Percentiles rank a stretch among this genome's conserved stretches.
Conservation (phyloP, 2,329 filamentous ascomycete species). For the Fusarium tupiense region DNA sequence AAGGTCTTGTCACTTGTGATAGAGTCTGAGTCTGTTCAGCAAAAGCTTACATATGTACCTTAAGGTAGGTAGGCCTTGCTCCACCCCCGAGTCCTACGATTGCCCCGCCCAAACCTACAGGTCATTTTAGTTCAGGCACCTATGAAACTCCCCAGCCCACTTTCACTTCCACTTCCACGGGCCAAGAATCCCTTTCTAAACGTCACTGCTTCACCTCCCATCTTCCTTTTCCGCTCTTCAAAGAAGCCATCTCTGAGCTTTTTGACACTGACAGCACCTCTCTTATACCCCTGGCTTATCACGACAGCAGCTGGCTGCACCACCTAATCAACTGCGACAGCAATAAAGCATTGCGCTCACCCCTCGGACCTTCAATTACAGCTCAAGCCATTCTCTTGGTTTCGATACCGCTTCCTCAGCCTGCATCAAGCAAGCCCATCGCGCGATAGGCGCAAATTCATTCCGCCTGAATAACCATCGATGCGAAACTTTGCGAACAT, state of each 20-base stretch:
- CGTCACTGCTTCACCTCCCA: constrained; percentile 40
- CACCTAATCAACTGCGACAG: neutral
- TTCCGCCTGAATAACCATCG: neutral
- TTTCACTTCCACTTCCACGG: constrained; percentile 19
- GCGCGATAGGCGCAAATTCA: constrained; percentile 1
- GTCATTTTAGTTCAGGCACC: constrained; percentile 40
- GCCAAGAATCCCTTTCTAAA: constrained; percentile 30
- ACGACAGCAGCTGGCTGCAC: constrained; percentile 31
- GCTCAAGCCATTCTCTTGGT: neutral
- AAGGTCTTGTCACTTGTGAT: neutral
- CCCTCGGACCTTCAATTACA: neutral
- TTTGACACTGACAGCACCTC: neutral
- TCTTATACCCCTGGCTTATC: neutral
- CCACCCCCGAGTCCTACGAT: constrained; percentile 11
- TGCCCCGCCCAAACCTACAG: constrained; percentile 2
- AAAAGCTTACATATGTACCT: neutral
- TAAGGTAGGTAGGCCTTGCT: neutral
- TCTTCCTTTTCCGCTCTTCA: constrained; percentile 20
- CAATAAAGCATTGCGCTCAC: neutral
- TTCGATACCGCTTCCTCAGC: constrained; percentile 1
- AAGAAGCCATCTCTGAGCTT: constrained; percentile 8
- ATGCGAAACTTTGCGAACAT: constrained; percentile 3
- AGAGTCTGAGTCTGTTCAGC: neutral
- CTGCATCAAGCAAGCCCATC: neutral
- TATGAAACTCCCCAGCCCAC: constrained; percentile 38